Evolutionary conservation across 2,329 filamentous ascomycete species (phyloP), one percentile per base, ranked within the genome.

Genomic region (Monosporascus sp.): DNA sequence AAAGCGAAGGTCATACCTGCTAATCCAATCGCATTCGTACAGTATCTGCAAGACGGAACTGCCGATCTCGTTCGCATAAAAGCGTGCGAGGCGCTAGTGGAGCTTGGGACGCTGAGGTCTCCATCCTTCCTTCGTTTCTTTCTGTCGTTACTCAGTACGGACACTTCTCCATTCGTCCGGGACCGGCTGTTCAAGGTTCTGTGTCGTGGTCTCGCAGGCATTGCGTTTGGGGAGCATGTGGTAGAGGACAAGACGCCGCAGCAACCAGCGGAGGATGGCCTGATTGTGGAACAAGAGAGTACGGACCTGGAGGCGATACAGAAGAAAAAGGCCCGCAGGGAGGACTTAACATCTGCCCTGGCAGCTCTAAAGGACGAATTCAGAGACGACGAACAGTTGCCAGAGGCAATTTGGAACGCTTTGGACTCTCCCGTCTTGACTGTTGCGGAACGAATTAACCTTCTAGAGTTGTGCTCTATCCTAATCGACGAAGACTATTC

Each of bases 41-140:
- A 84, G 59, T 88, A 88, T 61, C 71, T 86, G 9, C 79, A 85
- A 59, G 85, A 88, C 60, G 82, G 78, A 53, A 87, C 82, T 6
- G 72, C 76, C 48, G 84, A 87, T 58, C 69, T 78, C 38, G 82
- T 88, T 50, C 80, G 85, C 22, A 80, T 87, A 68, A 86, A 86
- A 66, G 82, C 82, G 2, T 87, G 84, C 52, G 81, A 87, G 60
- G 78, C 80, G 9, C 69, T 88, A 45, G 74, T 87, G 38, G 82
- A 87, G 31, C 75, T 87, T n/a, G 83, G 82, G 0, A 76, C 78
- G 48, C 72, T 88, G 60, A 71, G 78, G 59, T 79, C 82, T 51
- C 72, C 79, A 2, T 68, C 71, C 1, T 74, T 87, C 44, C 74
- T 85, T 59, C 74, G 72, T 48, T 77, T 86, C 52, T 70, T 87